Conservation (phyloP, 495 filamentous ascomycete species). For the Talaromyces wortmannii region DNA sequence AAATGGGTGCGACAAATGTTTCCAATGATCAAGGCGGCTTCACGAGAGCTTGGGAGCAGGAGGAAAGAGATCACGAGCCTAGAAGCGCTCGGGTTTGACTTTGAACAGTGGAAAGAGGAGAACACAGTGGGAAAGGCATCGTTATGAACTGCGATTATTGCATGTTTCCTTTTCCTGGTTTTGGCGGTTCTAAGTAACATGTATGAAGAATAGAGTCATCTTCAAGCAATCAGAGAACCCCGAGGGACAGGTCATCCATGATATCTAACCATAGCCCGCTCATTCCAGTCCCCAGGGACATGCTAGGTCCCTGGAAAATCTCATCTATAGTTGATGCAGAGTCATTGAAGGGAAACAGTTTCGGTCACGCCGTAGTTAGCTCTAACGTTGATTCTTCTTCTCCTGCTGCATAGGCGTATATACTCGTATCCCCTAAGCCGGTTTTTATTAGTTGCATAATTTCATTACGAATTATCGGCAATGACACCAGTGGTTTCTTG, state of each 20-base stretch:
- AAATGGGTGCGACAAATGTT: conserved; percentile 55
- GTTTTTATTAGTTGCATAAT: not conserved
- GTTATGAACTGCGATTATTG: not conserved
- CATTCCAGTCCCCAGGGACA: not conserved
- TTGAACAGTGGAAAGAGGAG: not conserved
- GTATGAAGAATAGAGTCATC: not conserved
- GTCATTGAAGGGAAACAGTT: not conserved
- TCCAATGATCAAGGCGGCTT: conserved; percentile 42
- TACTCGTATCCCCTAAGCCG: not conserved
- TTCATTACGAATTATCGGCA: not conserved
- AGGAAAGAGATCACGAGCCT: conserved; percentile 42
- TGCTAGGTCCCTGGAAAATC: not conserved
- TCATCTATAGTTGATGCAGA: not conserved
- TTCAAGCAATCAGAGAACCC: not conserved
- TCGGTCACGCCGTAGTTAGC: not conserved
- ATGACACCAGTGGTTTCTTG: not conserved
- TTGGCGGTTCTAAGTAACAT: not conserved
- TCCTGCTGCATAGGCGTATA: not conserved
- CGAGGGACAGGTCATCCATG: conserved; percentile 2
- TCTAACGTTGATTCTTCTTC: not conserved
- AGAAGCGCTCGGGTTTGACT: conserved; percentile 51
- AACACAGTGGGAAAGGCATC: not conserved
- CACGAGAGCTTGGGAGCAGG: conserved; percentile 40
- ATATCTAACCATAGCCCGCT: not conserved
- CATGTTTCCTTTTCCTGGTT: not conserved